Conservation (phyloP, 306 rosid species). For the Ochetophila trinervis region DNA sequence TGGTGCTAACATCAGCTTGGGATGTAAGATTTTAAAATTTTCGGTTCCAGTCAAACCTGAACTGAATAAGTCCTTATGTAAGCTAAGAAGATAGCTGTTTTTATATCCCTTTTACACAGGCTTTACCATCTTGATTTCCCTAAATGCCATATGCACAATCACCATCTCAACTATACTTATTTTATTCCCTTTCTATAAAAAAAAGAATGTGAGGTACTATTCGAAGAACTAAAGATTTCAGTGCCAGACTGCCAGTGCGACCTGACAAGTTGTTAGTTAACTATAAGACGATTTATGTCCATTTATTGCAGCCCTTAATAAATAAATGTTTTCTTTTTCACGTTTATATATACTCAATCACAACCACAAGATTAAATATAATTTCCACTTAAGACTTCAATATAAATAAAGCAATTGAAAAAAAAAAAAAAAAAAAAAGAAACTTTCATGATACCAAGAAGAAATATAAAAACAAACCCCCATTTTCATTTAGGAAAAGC, state of each 20-base stretch:
- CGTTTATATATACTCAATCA: conserved; percentile 3
- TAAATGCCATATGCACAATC: conserved; percentile 20
- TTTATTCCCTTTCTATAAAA: not conserved
- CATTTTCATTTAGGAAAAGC: conserved; percentile 8
- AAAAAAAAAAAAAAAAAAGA: not conserved
- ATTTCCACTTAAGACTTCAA: not conserved
- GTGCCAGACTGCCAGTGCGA: conserved; percentile 32
- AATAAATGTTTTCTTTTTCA: not conserved
- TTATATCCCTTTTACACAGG: conserved; percentile 1
- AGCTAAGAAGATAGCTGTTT: conserved; percentile 17
- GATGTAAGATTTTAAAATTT: conserved; percentile 25
- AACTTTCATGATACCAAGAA: no score
- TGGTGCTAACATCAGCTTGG: conserved; percentile 29
- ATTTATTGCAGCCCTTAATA: not conserved
- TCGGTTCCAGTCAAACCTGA: conserved; percentile 15
- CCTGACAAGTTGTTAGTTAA: conserved; percentile 16
- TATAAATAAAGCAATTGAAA: not conserved
- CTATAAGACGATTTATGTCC: conserved; percentile 2
- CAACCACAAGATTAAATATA: not conserved
- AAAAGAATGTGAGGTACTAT: not conserved
- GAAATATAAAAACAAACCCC: not conserved
- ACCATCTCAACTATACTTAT: conserved; percentile 19
- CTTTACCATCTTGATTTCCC: conserved; percentile 8
- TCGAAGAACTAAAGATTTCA: conserved; percentile 16
- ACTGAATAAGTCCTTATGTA: conserved; percentile 13